Conservation (phyloP, 768 basidiomycete genomes). For the Boletus tomentosulus region DNA sequence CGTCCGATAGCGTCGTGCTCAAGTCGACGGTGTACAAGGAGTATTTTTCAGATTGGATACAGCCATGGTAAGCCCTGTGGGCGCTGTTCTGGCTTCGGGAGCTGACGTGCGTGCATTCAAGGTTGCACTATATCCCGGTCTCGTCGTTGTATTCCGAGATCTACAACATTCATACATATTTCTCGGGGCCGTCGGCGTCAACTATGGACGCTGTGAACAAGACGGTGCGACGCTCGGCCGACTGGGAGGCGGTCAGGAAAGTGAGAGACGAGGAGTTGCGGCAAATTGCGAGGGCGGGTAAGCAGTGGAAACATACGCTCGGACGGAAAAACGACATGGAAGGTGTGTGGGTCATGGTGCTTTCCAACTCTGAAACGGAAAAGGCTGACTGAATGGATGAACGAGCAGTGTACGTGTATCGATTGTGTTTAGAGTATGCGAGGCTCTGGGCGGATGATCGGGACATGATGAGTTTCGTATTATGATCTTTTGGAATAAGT, state of each 20-base stretch:
- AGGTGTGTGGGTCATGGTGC: slow-evolving; percentile 46
- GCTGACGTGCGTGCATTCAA: slow-evolving; percentile 24
- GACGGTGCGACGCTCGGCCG: slow-evolving; percentile 33
- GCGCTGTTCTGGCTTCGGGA: not conserved
- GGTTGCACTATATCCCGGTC: slow-evolving; percentile 94
- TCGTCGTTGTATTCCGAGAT: slow-evolving; percentile 85
- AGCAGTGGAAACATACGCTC: slow-evolving; percentile 84
- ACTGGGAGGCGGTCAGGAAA: slow-evolving; percentile 30
- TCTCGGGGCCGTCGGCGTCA: slow-evolving; percentile 74
- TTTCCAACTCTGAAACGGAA: not conserved
- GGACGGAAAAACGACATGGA: slow-evolving; percentile 90
- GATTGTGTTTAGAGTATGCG: slow-evolving; percentile 59
- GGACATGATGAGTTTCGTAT: slow-evolving; percentile 52
- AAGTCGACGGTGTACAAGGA: slow-evolving; percentile 92
- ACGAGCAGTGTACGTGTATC: slow-evolving; percentile 72
- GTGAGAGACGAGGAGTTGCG: slow-evolving; percentile 72
- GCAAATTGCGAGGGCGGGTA: slow-evolving; percentile 87
- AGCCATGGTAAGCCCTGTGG: slow-evolving; percentile 64
- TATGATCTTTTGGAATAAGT: slow-evolving; percentile 5
- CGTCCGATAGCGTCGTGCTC: slow-evolving; percentile 83
- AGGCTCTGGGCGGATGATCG: slow-evolving; percentile 82
- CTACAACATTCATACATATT: slow-evolving; percentile 91
- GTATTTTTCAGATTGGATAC: slow-evolving; percentile 87
- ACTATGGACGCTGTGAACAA: slow-evolving; percentile 53
- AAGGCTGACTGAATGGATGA: not conserved